A percentile compares a stretch with the other conserved stretches of the same genome.
These are phyloP conservation scores for Boletus subcaerulescens DNA, from an alignment of 768 basidiomycete genomes.

Conservation along the genomic window DNA sequence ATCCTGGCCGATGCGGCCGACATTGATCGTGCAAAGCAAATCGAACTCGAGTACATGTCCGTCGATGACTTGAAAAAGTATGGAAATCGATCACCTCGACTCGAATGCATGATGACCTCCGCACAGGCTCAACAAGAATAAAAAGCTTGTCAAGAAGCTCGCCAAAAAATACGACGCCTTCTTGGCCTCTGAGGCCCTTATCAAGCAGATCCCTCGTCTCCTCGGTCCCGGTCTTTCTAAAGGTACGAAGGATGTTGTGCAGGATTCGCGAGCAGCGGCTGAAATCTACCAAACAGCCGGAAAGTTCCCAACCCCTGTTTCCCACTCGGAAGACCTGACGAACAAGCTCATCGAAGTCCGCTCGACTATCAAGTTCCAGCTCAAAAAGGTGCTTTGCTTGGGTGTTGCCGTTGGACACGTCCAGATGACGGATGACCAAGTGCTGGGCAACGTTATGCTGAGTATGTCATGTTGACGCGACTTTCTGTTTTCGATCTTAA, in stretches of 20 bases:
- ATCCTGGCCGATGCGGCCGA: constrained; percentile 99
- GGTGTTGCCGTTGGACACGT: constrained; percentile 98
- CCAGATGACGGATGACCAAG: constrained; percentile 97
- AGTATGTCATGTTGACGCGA: constrained; percentile 46
- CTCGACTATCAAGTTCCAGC: constrained; percentile 99
- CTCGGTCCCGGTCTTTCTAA: constrained; percentile 99
- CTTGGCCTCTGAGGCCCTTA: constrained; percentile 93
- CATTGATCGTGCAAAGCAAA: constrained; percentile 98
- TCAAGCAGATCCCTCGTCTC: constrained; percentile 99
- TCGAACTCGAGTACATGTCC: constrained; percentile 98
- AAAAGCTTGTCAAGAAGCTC: constrained; percentile 99
- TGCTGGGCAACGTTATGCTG: constrained; percentile 96
- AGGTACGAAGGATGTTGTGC: constrained; percentile 45
- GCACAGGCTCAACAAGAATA: constrained; percentile 96
- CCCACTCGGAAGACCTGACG: constrained; percentile 83
- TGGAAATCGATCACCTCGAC: constrained; percentile 16
- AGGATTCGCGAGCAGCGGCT: not conserved
- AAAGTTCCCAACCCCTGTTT: constrained; percentile 98
- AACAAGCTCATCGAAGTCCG: constrained; percentile 94
- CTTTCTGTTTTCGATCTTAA: not conserved
- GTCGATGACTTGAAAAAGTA: constrained; percentile 99
- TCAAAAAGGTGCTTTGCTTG: constrained; percentile 98
- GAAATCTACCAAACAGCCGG: constrained; percentile 57
- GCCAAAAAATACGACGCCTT: constrained; percentile 99
- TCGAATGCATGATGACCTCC: not conserved